These are phyloP conservation scores for Plantago elongata DNA, from an alignment of 257 asterid genomes.

Conservation along the genomic window DNA sequence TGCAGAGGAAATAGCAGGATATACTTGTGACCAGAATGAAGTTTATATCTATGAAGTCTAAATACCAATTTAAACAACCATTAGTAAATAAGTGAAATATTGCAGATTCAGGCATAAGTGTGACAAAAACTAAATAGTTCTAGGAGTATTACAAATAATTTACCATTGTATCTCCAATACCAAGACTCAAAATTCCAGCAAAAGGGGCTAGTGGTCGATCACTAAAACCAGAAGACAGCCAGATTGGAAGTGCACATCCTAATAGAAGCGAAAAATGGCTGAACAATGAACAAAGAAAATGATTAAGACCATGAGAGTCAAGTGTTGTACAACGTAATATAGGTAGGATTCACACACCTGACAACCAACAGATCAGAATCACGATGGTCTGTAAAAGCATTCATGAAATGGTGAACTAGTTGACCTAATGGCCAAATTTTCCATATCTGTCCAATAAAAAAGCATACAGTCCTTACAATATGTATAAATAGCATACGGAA, in stretches of 20 bases:
- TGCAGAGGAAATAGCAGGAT: too few relatives aligned
- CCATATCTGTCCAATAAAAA: conserved; percentile 60
- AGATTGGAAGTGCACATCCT: conserved; percentile 96
- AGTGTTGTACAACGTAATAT: conserved; percentile 10
- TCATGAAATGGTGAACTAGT: conserved; percentile 87
- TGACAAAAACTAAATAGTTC: conserved; percentile 1
- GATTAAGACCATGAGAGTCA: conserved; percentile 12
- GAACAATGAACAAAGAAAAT: conserved; percentile 22
- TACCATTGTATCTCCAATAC: conserved; percentile 99
- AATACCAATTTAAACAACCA: too few relatives aligned
- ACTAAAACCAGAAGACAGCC: conserved; percentile 76
- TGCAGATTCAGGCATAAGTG: conserved; percentile 4
- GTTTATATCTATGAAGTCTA: too few relatives aligned
- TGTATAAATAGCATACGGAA: background rate
- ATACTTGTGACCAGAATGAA: too few relatives aligned
- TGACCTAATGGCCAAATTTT: conserved; percentile 92
- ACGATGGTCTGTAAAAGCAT: conserved; percentile 96
- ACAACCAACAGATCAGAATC: conserved; percentile 95
- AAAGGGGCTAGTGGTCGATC: conserved; percentile 95
- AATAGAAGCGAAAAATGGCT: conserved; percentile 91
- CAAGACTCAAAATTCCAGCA: conserved; percentile 97
- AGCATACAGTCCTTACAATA: conserved; percentile 3
- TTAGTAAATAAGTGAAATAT: background rate
- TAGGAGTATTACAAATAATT: conserved; percentile 18
- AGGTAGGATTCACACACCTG: conserved; percentile 42